These are phyloP conservation scores for Leptoxyphium fumago DNA, from an alignment of 2,329 filamentous ascomycete species.

Conservation along the genomic window DNA sequence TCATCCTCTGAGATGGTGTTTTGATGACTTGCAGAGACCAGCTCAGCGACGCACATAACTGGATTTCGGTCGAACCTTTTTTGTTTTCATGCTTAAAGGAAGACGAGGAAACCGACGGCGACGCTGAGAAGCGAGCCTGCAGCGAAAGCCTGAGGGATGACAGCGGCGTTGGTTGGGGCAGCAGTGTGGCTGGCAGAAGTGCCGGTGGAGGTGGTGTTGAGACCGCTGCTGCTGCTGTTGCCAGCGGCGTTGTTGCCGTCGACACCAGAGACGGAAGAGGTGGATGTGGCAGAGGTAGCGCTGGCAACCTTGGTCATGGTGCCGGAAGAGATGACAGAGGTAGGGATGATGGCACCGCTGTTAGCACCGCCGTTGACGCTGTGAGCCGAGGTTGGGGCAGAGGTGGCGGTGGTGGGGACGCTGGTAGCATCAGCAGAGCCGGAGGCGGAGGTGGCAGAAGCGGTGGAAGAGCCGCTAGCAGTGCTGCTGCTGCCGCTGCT, in stretches of 20 bases:
- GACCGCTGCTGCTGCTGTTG: constrained; percentile 2
- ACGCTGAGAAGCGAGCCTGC: constrained; percentile 12
- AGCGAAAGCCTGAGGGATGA: not conserved
- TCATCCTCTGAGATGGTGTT: no score
- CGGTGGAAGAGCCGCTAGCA: constrained; percentile 18
- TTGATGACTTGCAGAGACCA: not conserved
- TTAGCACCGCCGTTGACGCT: constrained; percentile 10
- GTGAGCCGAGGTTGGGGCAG: constrained; percentile 15
- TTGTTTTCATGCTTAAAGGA: constrained; percentile 4
- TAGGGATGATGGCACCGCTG: constrained; percentile 8
- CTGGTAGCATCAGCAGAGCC: constrained; percentile 4
- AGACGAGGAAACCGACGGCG: constrained; percentile 8
- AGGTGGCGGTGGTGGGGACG: constrained; percentile 9
- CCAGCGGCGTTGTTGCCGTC: constrained; percentile 1
- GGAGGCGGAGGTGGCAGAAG: constrained; percentile 2
- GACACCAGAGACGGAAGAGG: constrained; percentile 1
- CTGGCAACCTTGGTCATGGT: constrained; percentile 1
- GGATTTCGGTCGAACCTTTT: no score
- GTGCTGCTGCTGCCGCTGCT: not conserved
- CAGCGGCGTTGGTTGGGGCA: not conserved
- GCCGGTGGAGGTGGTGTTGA: constrained; percentile 1
- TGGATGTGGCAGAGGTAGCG: constrained; percentile 3
- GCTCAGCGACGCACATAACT: not conserved
- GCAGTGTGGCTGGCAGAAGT: not conserved
- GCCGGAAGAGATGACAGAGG: constrained; percentile 11